phyloP scores from a whole-genome alignment of 768 basidiomycete species.

The Boletus subcaerulescens region DNA sequence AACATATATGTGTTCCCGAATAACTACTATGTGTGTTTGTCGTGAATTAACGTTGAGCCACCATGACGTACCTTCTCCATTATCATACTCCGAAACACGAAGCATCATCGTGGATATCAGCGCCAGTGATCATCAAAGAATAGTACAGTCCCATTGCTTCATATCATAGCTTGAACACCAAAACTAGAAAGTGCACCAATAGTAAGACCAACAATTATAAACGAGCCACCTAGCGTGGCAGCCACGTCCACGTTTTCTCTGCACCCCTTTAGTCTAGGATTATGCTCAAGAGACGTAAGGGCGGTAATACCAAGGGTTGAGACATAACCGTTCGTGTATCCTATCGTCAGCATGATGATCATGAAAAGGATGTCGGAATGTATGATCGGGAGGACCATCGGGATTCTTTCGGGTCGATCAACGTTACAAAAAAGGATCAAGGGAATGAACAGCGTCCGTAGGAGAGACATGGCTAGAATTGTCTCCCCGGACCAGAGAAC shows the following conservation, averaged over 20 bases:
- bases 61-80: no score
- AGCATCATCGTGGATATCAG: no score
- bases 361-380: conserved; percentile 75
- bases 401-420: conserved; percentile 40
- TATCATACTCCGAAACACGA: no score
- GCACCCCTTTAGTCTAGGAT: conserved; percentile 35
- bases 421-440: conserved; percentile 46
- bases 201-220: conserved; percentile 69
- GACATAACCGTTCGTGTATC: conserved; percentile 74
- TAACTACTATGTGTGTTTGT: no score
- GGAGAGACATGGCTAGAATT: conserved; percentile 2
- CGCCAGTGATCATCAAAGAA: no score
- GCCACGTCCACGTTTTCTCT: conserved; percentile 80
- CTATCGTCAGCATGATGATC: conserved; percentile 66
- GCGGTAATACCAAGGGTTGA: conserved; percentile 73
- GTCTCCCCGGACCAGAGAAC: conserved; percentile 40
- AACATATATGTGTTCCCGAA: no score
- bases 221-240: conserved; percentile 77
- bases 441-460: conserved; percentile 1
- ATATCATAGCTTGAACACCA: conserved; percentile 65
- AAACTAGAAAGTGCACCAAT: conserved; percentile 79
- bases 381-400: conserved; percentile 43
- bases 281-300: conserved; percentile 71
- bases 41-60: no score
- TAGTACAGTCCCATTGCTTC: conserved; percentile 17